phyloP scores from a whole-genome alignment of 257 asterid genomes.

The Solanum dulcamara region DNA sequence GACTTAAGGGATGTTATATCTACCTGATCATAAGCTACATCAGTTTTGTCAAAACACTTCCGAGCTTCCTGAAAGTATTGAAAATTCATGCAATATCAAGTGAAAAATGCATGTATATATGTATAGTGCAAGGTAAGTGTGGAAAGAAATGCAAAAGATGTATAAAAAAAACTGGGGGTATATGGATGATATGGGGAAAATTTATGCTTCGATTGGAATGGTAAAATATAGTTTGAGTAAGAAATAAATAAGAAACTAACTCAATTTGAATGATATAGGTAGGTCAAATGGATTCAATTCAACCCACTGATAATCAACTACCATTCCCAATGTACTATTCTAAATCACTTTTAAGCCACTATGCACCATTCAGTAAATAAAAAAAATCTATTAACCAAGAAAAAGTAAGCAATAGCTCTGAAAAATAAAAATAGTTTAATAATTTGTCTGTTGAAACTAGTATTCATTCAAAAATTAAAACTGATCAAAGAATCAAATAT shows the following conservation, averaged over 20 bases:
- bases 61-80: slow-evolving; percentile 70
- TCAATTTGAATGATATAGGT: neutral
- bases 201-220: neutral
- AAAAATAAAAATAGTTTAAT: neutral
- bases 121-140: neutral
- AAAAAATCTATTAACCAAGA: neutral
- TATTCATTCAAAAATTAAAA: neutral
- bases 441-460: neutral
- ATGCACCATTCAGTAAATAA: neutral
- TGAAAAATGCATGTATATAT: neutral
- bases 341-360: neutral
- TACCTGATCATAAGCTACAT: slow-evolving; percentile 85
- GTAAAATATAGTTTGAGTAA: neutral
- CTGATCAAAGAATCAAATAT: neutral
- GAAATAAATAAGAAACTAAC: neutral
- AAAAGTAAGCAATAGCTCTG: neutral
- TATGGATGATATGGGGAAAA: neutral
- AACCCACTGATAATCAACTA: neutral
- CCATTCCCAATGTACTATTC: neutral
- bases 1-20: slow-evolving; percentile 6
- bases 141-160: neutral
- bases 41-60: slow-evolving; percentile 94
- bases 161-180: neutral
- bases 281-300: neutral
- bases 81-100: neutral